A percentile compares a stretch with the other conserved stretches of the same genome.
Evolutionary conservation across 129 eudicot species (phyloP).

Genomic region (Ambrosia artemisiifolia): DNA sequence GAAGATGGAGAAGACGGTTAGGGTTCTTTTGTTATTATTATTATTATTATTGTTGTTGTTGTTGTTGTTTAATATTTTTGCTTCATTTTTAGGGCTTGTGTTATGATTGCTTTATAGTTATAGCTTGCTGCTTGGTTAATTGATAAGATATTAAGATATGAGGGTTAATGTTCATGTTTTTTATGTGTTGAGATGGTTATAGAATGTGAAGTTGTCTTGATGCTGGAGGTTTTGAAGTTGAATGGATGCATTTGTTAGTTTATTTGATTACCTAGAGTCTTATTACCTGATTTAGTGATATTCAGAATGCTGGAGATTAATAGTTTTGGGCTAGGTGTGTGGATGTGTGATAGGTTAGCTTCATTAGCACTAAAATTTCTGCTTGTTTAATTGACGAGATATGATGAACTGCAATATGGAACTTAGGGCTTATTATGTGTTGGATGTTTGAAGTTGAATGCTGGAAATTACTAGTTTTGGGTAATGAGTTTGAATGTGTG

Average conservation of each 20-base stretch:
- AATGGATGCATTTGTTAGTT: neutral
- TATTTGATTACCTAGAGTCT: neutral
- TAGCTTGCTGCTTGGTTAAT: neutral
- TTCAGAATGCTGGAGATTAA: conserved; percentile 1
- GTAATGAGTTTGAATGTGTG: neutral
- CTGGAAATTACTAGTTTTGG: neutral
- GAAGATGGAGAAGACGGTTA: conserved; percentile 88
- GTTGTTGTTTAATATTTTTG: neutral
- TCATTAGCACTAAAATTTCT: neutral
- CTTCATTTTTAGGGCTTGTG: neutral
- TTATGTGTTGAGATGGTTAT: neutral
- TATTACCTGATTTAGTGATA: neutral
- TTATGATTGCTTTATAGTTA: neutral
- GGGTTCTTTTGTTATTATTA: conserved; percentile 21
- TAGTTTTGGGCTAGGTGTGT: neutral
- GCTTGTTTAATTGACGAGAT: neutral
- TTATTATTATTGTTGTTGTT: neutral
- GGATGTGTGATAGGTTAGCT: neutral
- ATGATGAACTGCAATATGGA: conserved; percentile 13
- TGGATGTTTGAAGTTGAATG: neutral
- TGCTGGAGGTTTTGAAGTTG: neutral
- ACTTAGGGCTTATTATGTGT: neutral
- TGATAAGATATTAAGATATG: conserved; percentile 4
- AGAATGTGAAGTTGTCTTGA: neutral
- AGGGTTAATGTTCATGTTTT: neutral